Base-by-base conservation (phyloP, 2,329 filamentous ascomycete genomes). In the Phyllosticta capitalensis region DNA sequence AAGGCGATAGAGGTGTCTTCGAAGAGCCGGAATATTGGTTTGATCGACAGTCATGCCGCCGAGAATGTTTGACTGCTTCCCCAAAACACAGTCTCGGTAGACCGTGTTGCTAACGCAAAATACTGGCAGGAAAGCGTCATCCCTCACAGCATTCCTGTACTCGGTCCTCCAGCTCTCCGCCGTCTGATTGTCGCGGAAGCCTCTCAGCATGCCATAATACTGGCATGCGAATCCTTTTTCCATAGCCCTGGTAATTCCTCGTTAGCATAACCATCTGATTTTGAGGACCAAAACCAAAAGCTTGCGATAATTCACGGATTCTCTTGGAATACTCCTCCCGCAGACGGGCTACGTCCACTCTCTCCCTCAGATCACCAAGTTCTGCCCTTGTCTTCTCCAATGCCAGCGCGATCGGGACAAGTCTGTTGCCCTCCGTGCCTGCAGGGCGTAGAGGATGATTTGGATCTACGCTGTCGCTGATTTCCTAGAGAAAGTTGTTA, bases 101-200 rank as follows among this genome's bases (percentile, higher is more conserved):
- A 63, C 64, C 0, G 12, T 49, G 30, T 68, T 68, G 1, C 61
- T 64, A 0, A 68, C 61, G n/a, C 66, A 68, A 28, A 64, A 68
- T 0, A 64, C 45, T 2, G 65, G 63, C 1, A 63, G 61, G 49
- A 12, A 64, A 14, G n/a, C n/a, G n/a, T n/a, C n/a, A n/a, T n/a
- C n/a, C n/a, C n/a, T n/a, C n/a, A n/a, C n/a, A n/a, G n/a, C n/a
- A n/a, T n/a, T n/a, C n/a, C n/a, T n/a, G n/a, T n/a, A n/a, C n/a
- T n/a, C n/a, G n/a, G n/a, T n/a, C n/a, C n/a, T n/a, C n/a, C n/a
- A n/a, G n/a, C n/a, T n/a, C n/a, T n/a, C n/a, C n/a, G n/a, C n/a
- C n/a, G n/a, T n/a, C n/a, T n/a, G n/a, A n/a, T n/a, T n/a, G n/a
- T n/a, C n/a, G n/a, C n/a, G n/a, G n/a, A n/a, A n/a, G n/a, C n/a